Base-by-base conservation (phyloP, 352 stramenopile species). In the Phytophthora litchii region DNA sequence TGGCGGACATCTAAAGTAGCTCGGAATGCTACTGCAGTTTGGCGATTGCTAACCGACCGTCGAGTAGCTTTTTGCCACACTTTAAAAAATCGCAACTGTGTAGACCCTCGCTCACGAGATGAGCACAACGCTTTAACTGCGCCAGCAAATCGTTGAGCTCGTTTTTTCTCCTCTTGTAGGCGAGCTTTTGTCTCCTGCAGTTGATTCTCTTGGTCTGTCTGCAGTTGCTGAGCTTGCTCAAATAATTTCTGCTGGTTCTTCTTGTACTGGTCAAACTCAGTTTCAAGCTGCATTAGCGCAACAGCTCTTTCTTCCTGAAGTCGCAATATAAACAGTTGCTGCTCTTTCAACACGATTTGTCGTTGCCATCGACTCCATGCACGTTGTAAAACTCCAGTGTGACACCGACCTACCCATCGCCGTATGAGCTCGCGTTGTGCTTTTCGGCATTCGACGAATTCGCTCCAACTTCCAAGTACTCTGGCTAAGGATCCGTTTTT, bases 331-430 rank as follows among this genome's bases (percentile, higher is more conserved):
- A 69, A 34, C 20, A 60, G 10, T 20, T 75, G 51, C 4, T 74
- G 67, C 16, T 64, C 46, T 31, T 60, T 69, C 14, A 76, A 16
- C 3, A 69, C 47, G 13, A 70, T 62, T 27, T 76, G 67, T 3
- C 52, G 64, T 38, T 77, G 67, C 74, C 64, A 80, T 27, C 48
- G 54, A 19, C n/a, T 60, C 64, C 64, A 78, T 0, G 58, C 54
- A 3, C 31, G 32, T 27, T 63, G 60, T 51, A 78, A 14, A 6
- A 55, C 50, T 11, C 38, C 41, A 27, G 31, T 59, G 14, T 46
- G 31, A 14, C 46, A 64, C 5, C 55, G 42, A 37, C 5, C 11
- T 0, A 70, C 20, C 59, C 72, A 76, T 11, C 64, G 55, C 1
- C 31, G 35, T 1, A 75, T 35, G 5, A 86, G 44, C 16, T 72